phyloP scores from a whole-genome alignment of 768 basidiomycete species.

The Mycena floridula region DNA sequence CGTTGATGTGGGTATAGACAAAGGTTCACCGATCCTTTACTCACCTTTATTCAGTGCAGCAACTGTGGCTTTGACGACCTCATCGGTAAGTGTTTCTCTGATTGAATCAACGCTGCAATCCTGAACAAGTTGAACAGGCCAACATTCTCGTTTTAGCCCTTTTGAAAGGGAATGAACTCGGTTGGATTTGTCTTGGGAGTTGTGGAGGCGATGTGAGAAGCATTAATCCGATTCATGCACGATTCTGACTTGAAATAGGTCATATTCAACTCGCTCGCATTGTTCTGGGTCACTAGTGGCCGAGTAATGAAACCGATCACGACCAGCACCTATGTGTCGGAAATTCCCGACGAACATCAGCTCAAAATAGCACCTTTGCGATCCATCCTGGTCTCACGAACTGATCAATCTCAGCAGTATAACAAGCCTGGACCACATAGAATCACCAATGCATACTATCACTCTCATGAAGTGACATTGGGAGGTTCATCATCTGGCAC shows the following conservation, averaged over 20 bases:
- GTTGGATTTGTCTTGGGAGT: slow-evolving; percentile 36
- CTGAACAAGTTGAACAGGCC: not conserved
- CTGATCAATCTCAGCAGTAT: not conserved
- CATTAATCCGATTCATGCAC: not conserved
- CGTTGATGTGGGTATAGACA: slow-evolving; percentile 32
- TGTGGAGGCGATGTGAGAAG: not conserved
- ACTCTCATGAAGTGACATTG: not conserved
- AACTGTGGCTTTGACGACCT: slow-evolving; percentile 39
- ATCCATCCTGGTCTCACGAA: not conserved
- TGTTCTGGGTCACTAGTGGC: slow-evolving; percentile 1
- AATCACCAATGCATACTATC: not conserved
- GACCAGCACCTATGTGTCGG: not conserved
- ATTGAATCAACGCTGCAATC: not conserved
- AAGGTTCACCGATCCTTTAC: not conserved
- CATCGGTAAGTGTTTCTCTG: slow-evolving; percentile 22
- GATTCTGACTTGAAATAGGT: not conserved
- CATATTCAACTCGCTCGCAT: not conserved
- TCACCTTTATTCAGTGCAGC: slow-evolving; percentile 29
- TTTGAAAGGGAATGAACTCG: slow-evolving; percentile 38
- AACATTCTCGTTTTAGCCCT: slow-evolving; percentile 38
- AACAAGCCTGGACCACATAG: not conserved
- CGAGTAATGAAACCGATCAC: not conserved
- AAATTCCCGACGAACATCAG: not conserved
- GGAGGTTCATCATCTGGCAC: not conserved
- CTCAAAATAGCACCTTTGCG: not conserved